A percentile compares a stretch with the other conserved stretches of the same genome.
These are phyloP conservation scores for Sporisorium graminicola DNA, from an alignment of 1,284 basidiomycete species.

Conservation along the genomic window DNA sequence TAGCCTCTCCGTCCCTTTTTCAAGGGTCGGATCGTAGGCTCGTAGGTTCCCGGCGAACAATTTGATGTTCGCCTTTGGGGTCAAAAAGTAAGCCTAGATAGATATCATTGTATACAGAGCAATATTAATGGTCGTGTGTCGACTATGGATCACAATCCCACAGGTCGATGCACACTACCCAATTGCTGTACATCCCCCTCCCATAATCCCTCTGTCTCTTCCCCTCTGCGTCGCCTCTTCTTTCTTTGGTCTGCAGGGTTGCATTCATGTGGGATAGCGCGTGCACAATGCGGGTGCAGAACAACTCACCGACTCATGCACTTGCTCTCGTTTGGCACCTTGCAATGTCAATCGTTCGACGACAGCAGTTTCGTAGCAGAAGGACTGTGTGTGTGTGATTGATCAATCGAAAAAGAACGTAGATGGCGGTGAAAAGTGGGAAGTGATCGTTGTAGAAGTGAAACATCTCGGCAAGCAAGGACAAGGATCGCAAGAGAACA, in stretches of 20 bases:
- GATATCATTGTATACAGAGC: constrained; percentile 13
- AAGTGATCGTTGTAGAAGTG: neutral
- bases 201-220: neutral
- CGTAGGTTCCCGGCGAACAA: constrained; percentile 28
- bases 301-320: neutral
- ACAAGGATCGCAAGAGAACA: neutral
- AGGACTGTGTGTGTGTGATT: neutral
- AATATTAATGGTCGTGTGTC: constrained; percentile 56
- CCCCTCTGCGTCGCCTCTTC: neutral
- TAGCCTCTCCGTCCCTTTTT: constrained; percentile 39
- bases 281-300: neutral
- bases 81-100: constrained; percentile 58
- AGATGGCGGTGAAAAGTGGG: neutral
- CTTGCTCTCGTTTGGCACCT: too few species aligned
- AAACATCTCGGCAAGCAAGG: neutral
- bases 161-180: constrained; percentile 53
- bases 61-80: constrained; percentile 24
- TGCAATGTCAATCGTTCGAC: neutral
- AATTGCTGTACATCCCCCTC: constrained; percentile 43
- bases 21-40: constrained; percentile 36
- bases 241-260: too few species aligned
- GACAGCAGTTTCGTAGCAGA: neutral
- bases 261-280: too few species aligned
- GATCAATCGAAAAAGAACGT: constrained; percentile 7
- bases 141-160: constrained; percentile 27